Evolutionary conservation across 2,329 filamentous ascomycete species (phyloP), one percentile per base, ranked within the genome.

Genomic region (Biscogniauxia marginata): DNA sequence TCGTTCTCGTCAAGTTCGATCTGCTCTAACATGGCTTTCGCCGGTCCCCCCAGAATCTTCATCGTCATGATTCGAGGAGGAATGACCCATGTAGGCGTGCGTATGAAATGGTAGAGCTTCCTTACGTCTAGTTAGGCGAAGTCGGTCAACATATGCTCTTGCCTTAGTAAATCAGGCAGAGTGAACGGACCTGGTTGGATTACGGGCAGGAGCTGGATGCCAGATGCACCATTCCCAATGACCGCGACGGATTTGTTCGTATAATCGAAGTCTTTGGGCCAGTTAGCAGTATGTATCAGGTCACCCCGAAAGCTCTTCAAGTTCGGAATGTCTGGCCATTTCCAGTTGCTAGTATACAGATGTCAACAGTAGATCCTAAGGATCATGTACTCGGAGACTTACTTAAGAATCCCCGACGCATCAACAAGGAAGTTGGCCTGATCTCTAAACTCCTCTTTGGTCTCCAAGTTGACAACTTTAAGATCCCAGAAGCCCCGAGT

Each of bases 141-240:
- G 18, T 30, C 20, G 8, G 52, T 60, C 21, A 62, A 60, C 44
- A 54, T 47, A 47, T 7, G 9, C 48, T 19, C 11, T 11, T 18
- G 18, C 11, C 34, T 49, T 25, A 9, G 9, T 19, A 45, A 7
- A 46, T 34, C 46, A 43, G 47, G 7, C 1, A 47, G 22, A 21
- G 13, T 18, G 20, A 11, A 52, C 71, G 61, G 59, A 78, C 75
- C 67, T 62, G 73, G 71, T 50, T 77, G 76, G n/a, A 84, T 76
- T 24, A 76, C 74, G 1, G 81, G 77, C 7, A 83, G 65, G 21
- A 84, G 71, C 59, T 85, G 82, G 13, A 84, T 74, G 0, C 79
- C 82, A 0, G 79, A 81, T 18, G 81, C 75, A 6, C 81, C 81
- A 51, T 81, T 84, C 7, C 82, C 82, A 50, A 85, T 82, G n/a